Conservation (phyloP, 176 grass and related monocot species). For the Raddia guianensis region DNA sequence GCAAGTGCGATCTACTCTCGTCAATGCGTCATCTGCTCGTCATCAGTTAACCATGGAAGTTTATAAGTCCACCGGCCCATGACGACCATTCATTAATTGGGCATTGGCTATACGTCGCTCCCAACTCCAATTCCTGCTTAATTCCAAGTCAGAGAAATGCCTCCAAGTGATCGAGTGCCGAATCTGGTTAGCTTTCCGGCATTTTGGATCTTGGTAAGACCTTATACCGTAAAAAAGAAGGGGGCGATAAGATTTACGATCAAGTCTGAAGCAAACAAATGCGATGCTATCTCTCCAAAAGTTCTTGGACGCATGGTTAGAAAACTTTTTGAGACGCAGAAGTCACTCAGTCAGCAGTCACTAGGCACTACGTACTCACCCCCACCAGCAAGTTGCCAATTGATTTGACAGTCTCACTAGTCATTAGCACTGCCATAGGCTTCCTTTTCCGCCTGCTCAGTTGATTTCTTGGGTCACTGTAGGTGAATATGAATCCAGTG, state of each 20-base stretch:
- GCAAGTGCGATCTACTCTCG: neutral
- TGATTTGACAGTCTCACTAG: no score
- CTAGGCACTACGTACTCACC: neutral
- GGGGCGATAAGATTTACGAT: neutral
- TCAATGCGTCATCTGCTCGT: slow-evolving; percentile 25
- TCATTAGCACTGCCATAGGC: no score
- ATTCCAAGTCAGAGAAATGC: neutral
- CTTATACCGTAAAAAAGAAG: slow-evolving; percentile 6
- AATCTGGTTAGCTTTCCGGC: slow-evolving; percentile 43
- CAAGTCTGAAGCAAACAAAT: neutral
- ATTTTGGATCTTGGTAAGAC: slow-evolving; percentile 27
- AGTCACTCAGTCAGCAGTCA: no score
- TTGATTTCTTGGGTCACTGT: neutral
- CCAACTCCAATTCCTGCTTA: neutral
- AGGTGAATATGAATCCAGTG: neutral
- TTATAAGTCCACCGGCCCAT: neutral
- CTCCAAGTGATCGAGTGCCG: neutral
- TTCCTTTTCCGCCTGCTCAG: neutral
- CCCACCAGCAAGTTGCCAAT: neutral
- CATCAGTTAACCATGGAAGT: neutral
- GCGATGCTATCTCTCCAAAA: slow-evolving; percentile 16
- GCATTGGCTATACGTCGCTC: neutral
- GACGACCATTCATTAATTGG: neutral
- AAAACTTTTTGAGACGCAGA: neutral
- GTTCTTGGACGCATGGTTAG: neutral